A percentile compares a stretch with the other conserved stretches of the same genome.
Conservation (phyloP, 1,284 basidiomycete species). For the Cryptococcus jaspeensis region DNA sequence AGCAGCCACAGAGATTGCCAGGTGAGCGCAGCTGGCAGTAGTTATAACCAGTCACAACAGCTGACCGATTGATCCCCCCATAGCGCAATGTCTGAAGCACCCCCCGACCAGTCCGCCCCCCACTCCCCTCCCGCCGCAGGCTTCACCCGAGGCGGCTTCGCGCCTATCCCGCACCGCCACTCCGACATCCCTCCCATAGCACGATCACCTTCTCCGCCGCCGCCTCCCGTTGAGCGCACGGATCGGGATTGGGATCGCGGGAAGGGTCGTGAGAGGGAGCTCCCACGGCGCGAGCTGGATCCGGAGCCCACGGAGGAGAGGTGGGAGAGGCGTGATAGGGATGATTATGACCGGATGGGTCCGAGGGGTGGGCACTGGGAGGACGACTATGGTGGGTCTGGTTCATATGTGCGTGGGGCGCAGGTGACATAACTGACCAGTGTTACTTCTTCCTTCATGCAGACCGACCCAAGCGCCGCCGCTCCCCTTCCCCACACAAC, state of each 20-base stretch:
- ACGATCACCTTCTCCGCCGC: slow-evolving; percentile 1
- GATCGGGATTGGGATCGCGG: slow-evolving; percentile 20
- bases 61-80: too few species aligned
- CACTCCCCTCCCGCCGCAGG: slow-evolving; percentile 7
- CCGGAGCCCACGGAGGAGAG: slow-evolving; percentile 19
- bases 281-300: slow-evolving; percentile 28
- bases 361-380: slow-evolving; percentile 31
- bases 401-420: not conserved
- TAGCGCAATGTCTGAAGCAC: too few species aligned
- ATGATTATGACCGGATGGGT: slow-evolving; percentile 16
- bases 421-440: not conserved
- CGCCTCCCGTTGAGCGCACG: not conserved
- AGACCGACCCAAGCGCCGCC: slow-evolving; percentile 68
- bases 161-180: slow-evolving; percentile 36
- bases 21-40: too few species aligned
- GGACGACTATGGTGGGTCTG: slow-evolving; percentile 37
- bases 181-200: slow-evolving; percentile 20
- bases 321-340: slow-evolving; percentile 19
- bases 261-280: slow-evolving; percentile 25
- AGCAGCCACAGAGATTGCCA: too few species aligned
- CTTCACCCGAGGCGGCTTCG: slow-evolving; percentile 35
- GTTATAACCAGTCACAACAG: too few species aligned
- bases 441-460: not conserved
- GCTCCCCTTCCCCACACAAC: slow-evolving; percentile 82
- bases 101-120: too few species aligned